Evolutionary conservation across 352 stramenopile species (phyloP).

Genomic region (Phytophthora ohioensis): DNA sequence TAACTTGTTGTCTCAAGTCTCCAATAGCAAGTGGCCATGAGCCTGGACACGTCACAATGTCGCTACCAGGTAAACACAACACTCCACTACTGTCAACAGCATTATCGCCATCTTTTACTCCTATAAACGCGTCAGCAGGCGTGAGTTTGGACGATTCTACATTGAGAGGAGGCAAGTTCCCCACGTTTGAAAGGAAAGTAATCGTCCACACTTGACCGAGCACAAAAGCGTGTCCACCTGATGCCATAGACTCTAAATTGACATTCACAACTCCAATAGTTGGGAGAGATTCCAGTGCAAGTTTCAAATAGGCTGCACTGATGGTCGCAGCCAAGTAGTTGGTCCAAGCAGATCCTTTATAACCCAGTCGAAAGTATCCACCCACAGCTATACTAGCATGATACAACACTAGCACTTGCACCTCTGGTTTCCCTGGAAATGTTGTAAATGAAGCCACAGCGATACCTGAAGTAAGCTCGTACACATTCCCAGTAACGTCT

Average conservation of each 20-base stretch:
- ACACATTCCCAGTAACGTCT: constrained; percentile 53
- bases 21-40: constrained; percentile 46
- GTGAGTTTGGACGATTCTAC: constrained; percentile 77
- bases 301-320: constrained; percentile 50
- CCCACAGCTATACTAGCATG: constrained; percentile 44
- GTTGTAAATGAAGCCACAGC: constrained; percentile 35
- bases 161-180: constrained; percentile 57
- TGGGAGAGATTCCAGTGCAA: constrained; percentile 71
- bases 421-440: constrained; percentile 71
- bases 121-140: constrained; percentile 53
- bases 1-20: constrained; percentile 19
- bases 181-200: constrained; percentile 78
- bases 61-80: constrained; percentile 51
- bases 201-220: constrained; percentile 77
- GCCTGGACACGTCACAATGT: constrained; percentile 48
- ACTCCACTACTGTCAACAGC: constrained; percentile 57
- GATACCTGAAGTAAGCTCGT: constrained; percentile 60
- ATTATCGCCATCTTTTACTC: constrained; percentile 81
- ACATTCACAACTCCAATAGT: constrained; percentile 73
- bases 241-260: constrained; percentile 26
- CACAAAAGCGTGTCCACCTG: constrained; percentile 24
- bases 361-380: constrained; percentile 80
- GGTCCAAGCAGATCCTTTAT: constrained; percentile 78
- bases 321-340: constrained; percentile 64
- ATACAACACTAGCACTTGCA: constrained; percentile 79